Evolutionary conservation across 306 rosid genomes (phyloP), one percentile per base, ranked within the genome.

Genomic region (Potentilla sterilis): DNA sequence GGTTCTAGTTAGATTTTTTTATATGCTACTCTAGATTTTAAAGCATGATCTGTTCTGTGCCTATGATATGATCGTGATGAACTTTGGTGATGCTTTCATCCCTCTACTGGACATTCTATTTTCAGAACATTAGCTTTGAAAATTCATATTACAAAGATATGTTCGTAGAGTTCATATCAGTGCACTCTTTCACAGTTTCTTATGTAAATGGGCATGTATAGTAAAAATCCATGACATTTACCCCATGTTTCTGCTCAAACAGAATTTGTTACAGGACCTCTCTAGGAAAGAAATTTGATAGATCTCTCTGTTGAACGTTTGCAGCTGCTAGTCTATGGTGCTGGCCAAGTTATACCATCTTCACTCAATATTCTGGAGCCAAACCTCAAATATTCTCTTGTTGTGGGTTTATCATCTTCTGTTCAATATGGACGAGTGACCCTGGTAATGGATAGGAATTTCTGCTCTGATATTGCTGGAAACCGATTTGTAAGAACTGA

Each of bases 281-380:
- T 72, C 28, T 67, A 77, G 46, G 57, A 63, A 32, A n/a, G 3
- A 0, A 67, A 69, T 81, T 74, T 80, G 65, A 88, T 69, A 44
- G 52, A 52, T 52, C 79, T 43, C 7, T 81, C 67, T 66, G 5
- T 37, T 59, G 59, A 48, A 13, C 11, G 44, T 70, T 55, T 78
- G 7, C 93, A 94, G 98, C 88, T 94, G 82, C 85, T 91, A 70
- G 98, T 94, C 47, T 94, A 91, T 85, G 98, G 97, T 74, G 89
- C 91, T 47, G 98, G 97, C 78, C 81, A 86, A 75, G 97, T 91
- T 74, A 81, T 94, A 73, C 97, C 98, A 77, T 85, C 91, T 77
- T 87, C 98, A 38, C 77, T 94, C 63, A 90, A 67, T 37, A 75
- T 78, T 83, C 81, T 94, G 74, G 80, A 85, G 87, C 94, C 86